Evolutionary conservation across 2,329 filamentous ascomycete genomes (phyloP).

Genomic region (Westerdykella aurantiaca): DNA sequence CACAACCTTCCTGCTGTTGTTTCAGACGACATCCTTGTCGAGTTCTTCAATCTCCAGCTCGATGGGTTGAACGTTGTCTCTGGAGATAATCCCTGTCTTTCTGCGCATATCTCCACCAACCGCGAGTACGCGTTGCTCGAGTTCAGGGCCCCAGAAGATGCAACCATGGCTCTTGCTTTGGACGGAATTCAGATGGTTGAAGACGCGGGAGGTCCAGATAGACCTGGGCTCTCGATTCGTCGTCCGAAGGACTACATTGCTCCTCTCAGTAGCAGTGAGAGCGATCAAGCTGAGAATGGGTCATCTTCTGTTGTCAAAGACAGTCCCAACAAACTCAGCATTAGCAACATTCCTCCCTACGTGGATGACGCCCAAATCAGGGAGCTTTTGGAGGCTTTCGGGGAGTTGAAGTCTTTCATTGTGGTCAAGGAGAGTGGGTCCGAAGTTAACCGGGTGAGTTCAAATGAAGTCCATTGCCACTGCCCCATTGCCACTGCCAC

Average conservation of each 20-base stretch:
- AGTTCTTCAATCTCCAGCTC: conserved; percentile 93
- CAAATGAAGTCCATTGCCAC: too few relatives aligned
- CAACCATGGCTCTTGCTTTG: conserved; percentile 83
- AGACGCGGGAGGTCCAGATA: conserved; percentile 47
- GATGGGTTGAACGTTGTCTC: conserved; percentile 94
- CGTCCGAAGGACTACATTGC: conserved; percentile 96
- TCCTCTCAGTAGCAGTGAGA: conserved; percentile 58
- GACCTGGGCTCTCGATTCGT: conserved; percentile 64
- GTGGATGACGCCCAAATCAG: conserved; percentile 87
- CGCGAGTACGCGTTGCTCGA: conserved; percentile 79
- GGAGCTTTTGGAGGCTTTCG: conserved; percentile 85
- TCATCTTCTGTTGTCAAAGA: conserved; percentile 80
- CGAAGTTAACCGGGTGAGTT: conserved; percentile 76
- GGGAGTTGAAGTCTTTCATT: conserved; percentile 85
- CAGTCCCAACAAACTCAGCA: conserved; percentile 89
- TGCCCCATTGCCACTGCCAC: not conserved
- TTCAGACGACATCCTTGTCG: conserved; percentile 69
- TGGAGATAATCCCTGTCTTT: conserved; percentile 75
- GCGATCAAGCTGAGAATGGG: conserved; percentile 67
- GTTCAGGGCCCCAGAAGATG: conserved; percentile 80
- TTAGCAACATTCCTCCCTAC: conserved; percentile 82
- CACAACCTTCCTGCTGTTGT: conserved; percentile 70
- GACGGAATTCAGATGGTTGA: conserved; percentile 82
- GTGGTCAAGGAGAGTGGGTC: conserved; percentile 81
- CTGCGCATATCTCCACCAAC: conserved; percentile 75